These are phyloP conservation scores for Taiozyma sp. DNA, from an alignment of 1,139 yeast genomes.

Conservation along the genomic window DNA sequence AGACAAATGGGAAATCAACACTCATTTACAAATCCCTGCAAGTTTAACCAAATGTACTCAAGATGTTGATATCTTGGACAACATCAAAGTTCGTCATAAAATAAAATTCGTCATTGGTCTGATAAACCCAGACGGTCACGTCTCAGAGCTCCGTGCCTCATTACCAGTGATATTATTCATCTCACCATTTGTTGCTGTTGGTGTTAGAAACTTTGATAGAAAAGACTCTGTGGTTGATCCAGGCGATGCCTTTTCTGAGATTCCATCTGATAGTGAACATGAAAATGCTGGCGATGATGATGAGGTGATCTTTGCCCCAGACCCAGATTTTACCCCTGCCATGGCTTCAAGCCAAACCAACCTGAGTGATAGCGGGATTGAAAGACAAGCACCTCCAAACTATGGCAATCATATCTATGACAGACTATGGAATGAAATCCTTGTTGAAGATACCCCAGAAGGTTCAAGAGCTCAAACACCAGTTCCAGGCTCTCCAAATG, in stretches of 20 bases:
- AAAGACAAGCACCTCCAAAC: conserved; percentile 73
- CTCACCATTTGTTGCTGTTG: conserved; percentile 73
- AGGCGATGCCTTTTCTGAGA: conserved; percentile 17
- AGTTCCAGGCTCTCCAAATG: conserved; percentile 18
- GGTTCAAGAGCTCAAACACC: conserved; percentile 26
- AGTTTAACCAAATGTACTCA: conserved; percentile 73
- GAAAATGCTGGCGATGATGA: conserved; percentile 22
- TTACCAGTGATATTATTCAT: conserved; percentile 56
- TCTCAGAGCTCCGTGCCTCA: conserved; percentile 65
- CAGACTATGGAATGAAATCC: conserved; percentile 67
- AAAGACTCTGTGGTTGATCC: conserved; percentile 19
- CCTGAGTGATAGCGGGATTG: conserved; percentile 7
- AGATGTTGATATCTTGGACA: conserved; percentile 63
- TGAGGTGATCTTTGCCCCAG: conserved; percentile 29
- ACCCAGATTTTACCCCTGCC: conserved; percentile 23
- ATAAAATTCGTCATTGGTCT: conserved; percentile 50
- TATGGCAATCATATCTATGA: conserved; percentile 86
- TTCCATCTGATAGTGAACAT: conserved; percentile 17
- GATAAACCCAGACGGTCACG: conserved; percentile 60
- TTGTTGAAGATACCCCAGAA: conserved; percentile 26
- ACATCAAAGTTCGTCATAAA: conserved; percentile 55
- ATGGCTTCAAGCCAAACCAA: conserved; percentile 18
- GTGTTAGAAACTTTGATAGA: conserved; percentile 35
- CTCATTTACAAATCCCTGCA: conserved; percentile 59
- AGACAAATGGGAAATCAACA: conserved; percentile 76